phyloP scores from a whole-genome alignment of 108 stramenopile genomes.

The Thalassiosira profunda region DNA sequence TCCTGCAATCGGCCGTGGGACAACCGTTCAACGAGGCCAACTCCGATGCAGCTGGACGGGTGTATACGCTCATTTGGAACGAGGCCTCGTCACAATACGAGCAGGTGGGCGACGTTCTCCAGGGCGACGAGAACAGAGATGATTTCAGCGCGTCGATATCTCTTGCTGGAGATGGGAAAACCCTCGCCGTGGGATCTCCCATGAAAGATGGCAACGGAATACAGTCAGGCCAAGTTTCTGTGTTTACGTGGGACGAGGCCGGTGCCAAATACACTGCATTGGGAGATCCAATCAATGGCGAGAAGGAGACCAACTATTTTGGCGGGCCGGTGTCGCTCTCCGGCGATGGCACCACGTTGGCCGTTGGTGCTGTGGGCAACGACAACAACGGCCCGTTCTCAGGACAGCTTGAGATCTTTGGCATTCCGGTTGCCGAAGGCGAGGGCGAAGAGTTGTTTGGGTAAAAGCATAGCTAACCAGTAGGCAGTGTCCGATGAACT shows the following conservation, averaged over 20 bases:
- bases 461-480: no score
- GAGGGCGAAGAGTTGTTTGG: no score
- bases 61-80: no score
- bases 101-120: constrained; percentile 17
- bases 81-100: no score
- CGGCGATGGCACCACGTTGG: constrained; percentile 7
- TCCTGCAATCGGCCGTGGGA: no score
- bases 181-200: constrained; percentile 11
- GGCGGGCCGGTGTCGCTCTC: constrained; percentile 21
- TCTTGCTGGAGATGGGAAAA: constrained; percentile 18
- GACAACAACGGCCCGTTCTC: background rate
- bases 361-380: constrained; percentile 1
- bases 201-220: background rate
- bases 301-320: background rate
- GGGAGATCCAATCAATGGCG: constrained; percentile 10
- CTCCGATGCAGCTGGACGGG: no score
- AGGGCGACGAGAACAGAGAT: constrained; percentile 17
- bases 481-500: no score
- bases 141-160: constrained; percentile 13
- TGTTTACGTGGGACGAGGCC: background rate
- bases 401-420: background rate
- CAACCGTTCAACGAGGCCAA: no score
- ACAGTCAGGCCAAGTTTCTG: background rate
- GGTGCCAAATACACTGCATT: background rate
- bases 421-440: no score